These are phyloP conservation scores for Ceratocystis variospora DNA, from an alignment of 2,329 filamentous ascomycete species.

Conservation along the genomic window DNA sequence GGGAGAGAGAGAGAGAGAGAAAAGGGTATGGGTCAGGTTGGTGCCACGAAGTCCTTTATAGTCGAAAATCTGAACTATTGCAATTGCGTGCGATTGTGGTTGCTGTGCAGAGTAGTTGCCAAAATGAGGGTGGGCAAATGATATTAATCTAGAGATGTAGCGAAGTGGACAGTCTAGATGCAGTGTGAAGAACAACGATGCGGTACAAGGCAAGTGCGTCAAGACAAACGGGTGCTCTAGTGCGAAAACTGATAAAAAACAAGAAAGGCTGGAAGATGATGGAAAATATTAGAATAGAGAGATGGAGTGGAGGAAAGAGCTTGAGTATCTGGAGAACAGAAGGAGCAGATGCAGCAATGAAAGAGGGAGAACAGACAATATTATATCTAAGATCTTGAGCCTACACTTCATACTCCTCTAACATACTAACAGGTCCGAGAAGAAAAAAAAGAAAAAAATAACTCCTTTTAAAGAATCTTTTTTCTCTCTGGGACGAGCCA, in stretches of 20 bases:
- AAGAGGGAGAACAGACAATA: conserved; percentile 5
- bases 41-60: not conserved
- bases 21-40: not conserved
- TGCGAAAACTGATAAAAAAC: not conserved
- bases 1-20: not conserved
- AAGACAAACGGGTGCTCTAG: conserved; percentile 7
- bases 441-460: not conserved
- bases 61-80: not conserved
- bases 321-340: conserved; percentile 2
- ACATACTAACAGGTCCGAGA: not conserved
- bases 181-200: not conserved
- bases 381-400: conserved; percentile 11
- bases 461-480: not conserved
- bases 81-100: not conserved
- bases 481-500: not conserved
- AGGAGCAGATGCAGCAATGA: not conserved
- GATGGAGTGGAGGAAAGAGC: not conserved
- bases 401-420: not conserved
- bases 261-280: conserved; percentile 6
- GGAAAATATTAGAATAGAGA: not conserved
- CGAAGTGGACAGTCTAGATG: not conserved
- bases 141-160: not conserved
- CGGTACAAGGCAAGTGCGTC: not conserved
- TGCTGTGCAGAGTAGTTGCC: not conserved
- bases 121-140: not conserved